Evolutionary conservation across 1,284 basidiomycete genomes (phyloP).

Genomic region (Heterobasidion irregulare): DNA sequence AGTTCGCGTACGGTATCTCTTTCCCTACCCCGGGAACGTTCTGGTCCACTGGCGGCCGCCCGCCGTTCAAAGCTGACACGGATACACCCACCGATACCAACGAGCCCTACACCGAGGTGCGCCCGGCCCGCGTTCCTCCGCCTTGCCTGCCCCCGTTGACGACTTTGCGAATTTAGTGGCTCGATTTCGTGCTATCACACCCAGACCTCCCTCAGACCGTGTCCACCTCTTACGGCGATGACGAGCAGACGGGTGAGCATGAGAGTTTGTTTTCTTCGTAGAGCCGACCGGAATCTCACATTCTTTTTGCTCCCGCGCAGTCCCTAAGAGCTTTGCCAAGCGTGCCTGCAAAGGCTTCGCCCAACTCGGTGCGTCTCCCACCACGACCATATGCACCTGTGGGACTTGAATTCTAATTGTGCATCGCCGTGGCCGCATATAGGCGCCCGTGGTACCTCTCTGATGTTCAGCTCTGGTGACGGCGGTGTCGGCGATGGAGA

Average conservation of each 20-base stretch:
- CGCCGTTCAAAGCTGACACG: slow-evolving; percentile 49
- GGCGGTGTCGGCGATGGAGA: slow-evolving; percentile 61
- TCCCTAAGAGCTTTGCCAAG: neutral
- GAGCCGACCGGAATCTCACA: neutral
- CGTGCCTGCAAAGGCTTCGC: neutral
- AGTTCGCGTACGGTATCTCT: slow-evolving; percentile 57
- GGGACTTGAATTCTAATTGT: slow-evolving; percentile 1
- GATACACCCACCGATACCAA: slow-evolving; percentile 36
- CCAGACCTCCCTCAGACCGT: slow-evolving; percentile 42
- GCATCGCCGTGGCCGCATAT: neutral
- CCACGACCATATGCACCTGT: neutral
- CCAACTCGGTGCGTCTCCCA: slow-evolving; percentile 24
- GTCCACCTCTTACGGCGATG: slow-evolving; percentile 62
- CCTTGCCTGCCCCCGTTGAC: too few relatives aligned
- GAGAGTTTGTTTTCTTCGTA: slow-evolving; percentile 11
- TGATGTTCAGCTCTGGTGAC: slow-evolving; percentile 64
- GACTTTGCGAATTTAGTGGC: slow-evolving; percentile 32
- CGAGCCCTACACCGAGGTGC: slow-evolving; percentile 54
- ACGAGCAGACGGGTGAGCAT: slow-evolving; percentile 51
- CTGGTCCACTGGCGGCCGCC: slow-evolving; percentile 50
- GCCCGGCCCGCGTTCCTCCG: slow-evolving; percentile 20
- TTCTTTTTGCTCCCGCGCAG: neutral
- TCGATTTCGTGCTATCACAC: slow-evolving; percentile 36
- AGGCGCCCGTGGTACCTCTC: slow-evolving; percentile 56
- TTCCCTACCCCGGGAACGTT: slow-evolving; percentile 41